Conservation (phyloP, 495 filamentous ascomycete species). For the Hypoxylon crocopeplum region DNA sequence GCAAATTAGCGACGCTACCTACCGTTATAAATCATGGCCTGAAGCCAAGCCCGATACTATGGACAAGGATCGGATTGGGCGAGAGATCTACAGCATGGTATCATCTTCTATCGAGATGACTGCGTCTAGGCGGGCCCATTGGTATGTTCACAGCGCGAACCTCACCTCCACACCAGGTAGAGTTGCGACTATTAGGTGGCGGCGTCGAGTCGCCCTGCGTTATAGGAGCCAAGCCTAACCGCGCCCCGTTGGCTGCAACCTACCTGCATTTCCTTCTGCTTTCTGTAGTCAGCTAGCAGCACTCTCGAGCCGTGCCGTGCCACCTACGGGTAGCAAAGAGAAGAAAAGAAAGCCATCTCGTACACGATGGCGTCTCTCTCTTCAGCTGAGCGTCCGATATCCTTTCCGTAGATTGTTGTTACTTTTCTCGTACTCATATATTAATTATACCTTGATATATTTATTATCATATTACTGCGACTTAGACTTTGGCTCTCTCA, state of each 20-base stretch:
- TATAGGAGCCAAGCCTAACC: conserved; percentile 16
- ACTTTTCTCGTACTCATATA: no score
- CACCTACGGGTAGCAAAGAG: background rate
- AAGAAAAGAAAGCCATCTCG: background rate
- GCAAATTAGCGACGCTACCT: no score
- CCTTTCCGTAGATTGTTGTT: no score
- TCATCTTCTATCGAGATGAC: no score
- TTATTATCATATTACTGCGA: no score
- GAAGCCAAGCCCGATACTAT: no score
- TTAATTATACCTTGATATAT: background rate
- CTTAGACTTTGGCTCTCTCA: no score
- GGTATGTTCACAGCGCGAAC: background rate
- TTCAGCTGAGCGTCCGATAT: conserved; percentile 20
- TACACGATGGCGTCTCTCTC: background rate
- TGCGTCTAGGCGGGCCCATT: conserved; percentile 18
- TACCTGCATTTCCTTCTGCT: background rate
- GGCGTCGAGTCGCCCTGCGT: background rate
- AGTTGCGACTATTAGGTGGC: conserved; percentile 24
- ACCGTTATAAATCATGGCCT: no score
- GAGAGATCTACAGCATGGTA: no score
- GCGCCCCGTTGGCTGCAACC: conserved; percentile 8
- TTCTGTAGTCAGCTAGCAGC: background rate
- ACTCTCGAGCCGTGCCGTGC: background rate
- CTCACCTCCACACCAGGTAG: conserved; percentile 1
- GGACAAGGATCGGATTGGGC: no score